Conservation (phyloP, 2,329 filamentous ascomycete genomes). For the Neopestalotiopsis rosae region DNA sequence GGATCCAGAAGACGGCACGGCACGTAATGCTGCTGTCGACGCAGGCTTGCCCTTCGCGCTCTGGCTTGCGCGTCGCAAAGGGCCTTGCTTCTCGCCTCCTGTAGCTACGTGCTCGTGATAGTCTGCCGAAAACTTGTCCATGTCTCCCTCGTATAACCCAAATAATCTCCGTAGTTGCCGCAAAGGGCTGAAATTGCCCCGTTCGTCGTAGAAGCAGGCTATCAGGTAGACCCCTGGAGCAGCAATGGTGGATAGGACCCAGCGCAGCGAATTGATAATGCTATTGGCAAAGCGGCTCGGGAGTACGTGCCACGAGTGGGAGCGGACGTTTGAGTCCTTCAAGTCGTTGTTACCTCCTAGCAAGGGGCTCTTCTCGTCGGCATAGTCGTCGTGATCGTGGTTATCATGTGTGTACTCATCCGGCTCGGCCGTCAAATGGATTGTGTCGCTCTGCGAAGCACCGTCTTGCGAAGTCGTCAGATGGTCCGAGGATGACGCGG, state of each 20-base stretch:
- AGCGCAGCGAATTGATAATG: conserved; percentile 77
- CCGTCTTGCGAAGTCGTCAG: conserved; percentile 32
- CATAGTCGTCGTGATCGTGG: conserved; percentile 32
- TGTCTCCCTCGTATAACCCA: conserved; percentile 47
- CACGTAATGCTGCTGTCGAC: conserved; percentile 29
- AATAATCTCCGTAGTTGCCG: conserved; percentile 72
- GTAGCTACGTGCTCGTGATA: conserved; percentile 37
- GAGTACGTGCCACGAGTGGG: conserved; percentile 58
- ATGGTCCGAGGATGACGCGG: conserved; percentile 46
- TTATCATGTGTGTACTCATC: conserved; percentile 43
- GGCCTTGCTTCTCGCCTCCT: conserved; percentile 36
- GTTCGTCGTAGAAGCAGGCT: conserved; percentile 81
- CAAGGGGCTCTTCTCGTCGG: conserved; percentile 74
- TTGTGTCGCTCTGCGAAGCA: neutral
- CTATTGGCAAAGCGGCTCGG: conserved; percentile 74
- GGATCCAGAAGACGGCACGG: conserved; percentile 48
- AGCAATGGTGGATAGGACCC: conserved; percentile 78
- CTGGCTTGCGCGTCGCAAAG: conserved; percentile 31
- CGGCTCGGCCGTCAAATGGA: conserved; percentile 34
- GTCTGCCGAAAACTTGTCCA: conserved; percentile 55
- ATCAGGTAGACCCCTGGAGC: conserved; percentile 83
- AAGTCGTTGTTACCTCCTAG: conserved; percentile 46
- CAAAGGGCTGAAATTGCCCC: conserved; percentile 80
- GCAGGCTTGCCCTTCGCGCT: conserved; percentile 29
- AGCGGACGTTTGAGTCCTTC: conserved; percentile 42